Base-by-base conservation (phyloP, 768 basidiomycete species). In the Rhodotorula kratochvilovae region DNA sequence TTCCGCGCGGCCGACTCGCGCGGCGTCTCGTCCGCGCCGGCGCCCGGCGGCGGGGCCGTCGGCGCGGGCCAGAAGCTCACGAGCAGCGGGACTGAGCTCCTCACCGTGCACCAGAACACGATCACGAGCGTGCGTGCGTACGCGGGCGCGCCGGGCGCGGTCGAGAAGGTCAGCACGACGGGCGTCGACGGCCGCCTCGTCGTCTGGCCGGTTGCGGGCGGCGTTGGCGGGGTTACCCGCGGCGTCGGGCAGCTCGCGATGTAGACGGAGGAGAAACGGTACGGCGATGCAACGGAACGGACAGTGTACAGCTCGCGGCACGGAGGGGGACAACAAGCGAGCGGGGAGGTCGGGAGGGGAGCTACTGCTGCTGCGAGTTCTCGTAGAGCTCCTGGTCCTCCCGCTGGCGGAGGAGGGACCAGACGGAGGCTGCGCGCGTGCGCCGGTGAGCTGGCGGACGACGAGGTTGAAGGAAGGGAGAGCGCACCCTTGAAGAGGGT, bases 41-140 rank as follows among this genome's bases (percentile, higher is more conserved):
- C 63, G 17, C 5, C 65, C 42, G 36, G 51, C 31, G 39, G 57
- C 8, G 63, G 39, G 27, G 46, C 64, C 27, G 31, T 56, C 13
- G 70, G 70, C 7, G 61, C 63, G 0, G 76, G 77, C 2, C 78
- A 79, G 36, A 79, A 77, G 25, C 71, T 79, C 11, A 75, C 79
- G 19, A 75, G 68, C 13, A 79, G 79, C 27, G 80, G 81, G 7
- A 90, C 90, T 5, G 91, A 94, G 79, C 81, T 95, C 63, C 82
- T 85, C 77, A 98, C 96, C 23, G 85, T 96, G 61, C 96, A 98
- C 79, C 96, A 98, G 85, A 99, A 99, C 83, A 96, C 94, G 48
- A 96, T 99, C 81, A 97, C 92, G n/a, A 88, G 85, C 75, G 84
- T 98, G 51, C 83, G 92, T 66, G 83, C 90, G 36, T 96, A 90